Base-by-base conservation (phyloP, 176 grass and related monocot species). In the Musa schizocarpa region DNA sequence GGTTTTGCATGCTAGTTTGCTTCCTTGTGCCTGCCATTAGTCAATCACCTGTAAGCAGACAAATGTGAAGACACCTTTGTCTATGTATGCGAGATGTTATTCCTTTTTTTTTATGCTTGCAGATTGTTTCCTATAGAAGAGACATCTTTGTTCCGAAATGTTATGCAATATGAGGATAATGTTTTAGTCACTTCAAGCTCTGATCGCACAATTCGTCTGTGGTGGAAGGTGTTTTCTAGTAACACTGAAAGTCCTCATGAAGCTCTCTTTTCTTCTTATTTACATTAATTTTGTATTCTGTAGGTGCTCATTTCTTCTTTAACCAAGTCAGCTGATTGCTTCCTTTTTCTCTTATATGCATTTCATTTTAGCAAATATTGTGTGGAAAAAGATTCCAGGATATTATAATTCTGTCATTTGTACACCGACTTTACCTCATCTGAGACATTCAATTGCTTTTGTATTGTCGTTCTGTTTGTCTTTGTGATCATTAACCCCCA, bases 171-270 rank as follows among this genome's bases (percentile, higher is more conserved):
- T 75, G 65, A 83, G 64, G 87, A 85, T 67, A 93, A 90, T 73
- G 80, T 83, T 74, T 83, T 97, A 76, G 63, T 93, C 52, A 93
- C 93, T 83, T 92, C 93, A 88, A 97, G 87, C 74, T 73, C 85
- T 54, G 93, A 97, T 83, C 84, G 90, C 71, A 97, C 90, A 12
- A 86, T 97, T 55, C 83, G 87, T 70, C 82, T 97, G 76, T 90
- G 79, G 85, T 93, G 83, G 85, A 97, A 97, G 93, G 90, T 97
- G 82, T 59, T 56, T 22, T 56, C 19, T 27, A 50, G n/a, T 50
- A 23, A 50, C 49, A 69, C 1, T 49, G 34, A 69, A 3, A 50
- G 14, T 7, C 26, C 3, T 19, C 21, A n/a, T 50, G 13, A 14
- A 49, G 9, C 29, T 70, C 34, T 68, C 13, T 16, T 69, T 21